A percentile compares a stretch with the other conserved stretches of the same genome.
Conservation (phyloP, 306 rosid species). For the Cucumis sativus region Cucumber_9930_V3 NC_026657.2:22734001-22734500, state of each 20-base stretch:
- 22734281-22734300: not conserved
- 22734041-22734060: not conserved
- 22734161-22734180: too few relatives aligned
- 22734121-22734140: too few relatives aligned
- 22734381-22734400: too few relatives aligned
- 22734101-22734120: too few relatives aligned
- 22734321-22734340: not conserved
- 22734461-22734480: slow-evolving; percentile 62
- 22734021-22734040: not conserved
- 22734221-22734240: not conserved
- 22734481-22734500: slow-evolving; percentile 25
- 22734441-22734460: slow-evolving; percentile 74
- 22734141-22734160: too few relatives aligned
- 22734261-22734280: slow-evolving; percentile 2
- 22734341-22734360: not conserved
- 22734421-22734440: slow-evolving; percentile 57
- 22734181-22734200: not conserved
- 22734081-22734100: not conserved
- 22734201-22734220: not conserved
- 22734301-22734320: not conserved
- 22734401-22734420: not conserved
- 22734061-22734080: not conserved
- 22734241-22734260: not conserved
- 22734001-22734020: not conserved
- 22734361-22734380: too few relatives aligned